Base-by-base conservation (phyloP, 805 yeast species). In the Saturnispora diversa region DNA sequence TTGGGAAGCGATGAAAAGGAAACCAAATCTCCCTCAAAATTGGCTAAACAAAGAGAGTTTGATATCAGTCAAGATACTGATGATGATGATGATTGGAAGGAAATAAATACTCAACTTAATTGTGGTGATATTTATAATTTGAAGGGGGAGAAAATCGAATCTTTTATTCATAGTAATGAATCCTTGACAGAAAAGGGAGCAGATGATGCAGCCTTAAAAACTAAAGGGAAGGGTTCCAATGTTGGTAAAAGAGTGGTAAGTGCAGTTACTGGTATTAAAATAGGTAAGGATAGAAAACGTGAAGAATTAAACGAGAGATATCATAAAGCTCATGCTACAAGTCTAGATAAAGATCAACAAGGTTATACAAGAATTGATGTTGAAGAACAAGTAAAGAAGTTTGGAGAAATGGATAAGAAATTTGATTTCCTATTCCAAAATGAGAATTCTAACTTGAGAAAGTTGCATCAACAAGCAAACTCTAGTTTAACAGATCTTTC, bases 321-420 rank as follows among this genome's bases (percentile, higher is more conserved):
- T 27, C 45, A 44, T 16, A 34, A 36, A 21, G 47, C 50, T 1
- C 50, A 47, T 37, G 42, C 39, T 4, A 58, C 64, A 16, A 65
- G 65, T 21, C 65, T 63, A 6, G 75, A 69, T 22, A 67, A 63
- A 12, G 73, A 76, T 1, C 72, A 73, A 30, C 74, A 68, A 20
- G 90, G 94, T 0, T 92, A 92, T 57, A 92, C 97, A 0, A 80
- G 94, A 52, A 81, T 92, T 7, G 85, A 86, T 22, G 83, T 79
- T 1, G 92, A 84, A 50, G 86, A 80, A 48, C 97, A 92, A 55
- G 85, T 87, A 6, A 80, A 80, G 16, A 76, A 79, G 48, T 83
- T 82, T 46, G 55, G 64, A 13, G 66, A 65, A 44, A 60, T 74
- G 53, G 70, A 75, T 51, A 60, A 64, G 44, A 66, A 70, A 45